Evolutionary conservation across 2,329 filamentous ascomycete species (phyloP), one percentile per base, ranked within the genome.

Genomic region (Penicillium palitans): DNA sequence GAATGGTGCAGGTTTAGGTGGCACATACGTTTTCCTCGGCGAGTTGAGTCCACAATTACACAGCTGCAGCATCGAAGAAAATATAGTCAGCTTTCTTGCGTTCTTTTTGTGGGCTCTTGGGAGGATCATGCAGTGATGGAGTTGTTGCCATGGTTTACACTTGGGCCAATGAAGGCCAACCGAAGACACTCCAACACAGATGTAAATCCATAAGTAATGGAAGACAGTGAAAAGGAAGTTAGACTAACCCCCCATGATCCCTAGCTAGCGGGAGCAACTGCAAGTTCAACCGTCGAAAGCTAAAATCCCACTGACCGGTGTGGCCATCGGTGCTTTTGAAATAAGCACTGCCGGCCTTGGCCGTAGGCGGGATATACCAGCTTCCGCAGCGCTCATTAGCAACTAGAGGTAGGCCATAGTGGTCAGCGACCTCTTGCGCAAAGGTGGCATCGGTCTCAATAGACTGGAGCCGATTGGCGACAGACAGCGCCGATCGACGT

Each of bases 271-370:
- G 82, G 50, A 97, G 74, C 17, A 98, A 72, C 63, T 96, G 90
- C 67, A 96, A 72, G 72, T 99, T 99, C 69, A 98, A 76, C 63
- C 95, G 82, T 62, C 95, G 80, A 24, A 88, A 84, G 75, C 90
- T 96, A 71, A 98, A 96, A 61, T 87, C 85, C 95, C 95, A 99
- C 70, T 96, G 87, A 9, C 90, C 88, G 52, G 87, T 87, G 74
- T 99, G 95, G 1, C 95, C 95, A 77, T 99, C 95, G 2, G 95
- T 99, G 76, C 91, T 96, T 81, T 99, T 99, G 78, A 98, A 99
- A 76, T 98, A 99, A 33, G 89, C 90, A 64, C 90, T 92, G 33
- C 85, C 90, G 1, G 72, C 77, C 75, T 93, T 95, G 27, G 70
- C 69, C 8, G 74, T 74, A 0, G 88, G 88, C 3, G 78, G 76